Evolutionary conservation across 192 early-diverging fungal species (phyloP).

Genomic region (Glomus cerebriforme): DNA sequence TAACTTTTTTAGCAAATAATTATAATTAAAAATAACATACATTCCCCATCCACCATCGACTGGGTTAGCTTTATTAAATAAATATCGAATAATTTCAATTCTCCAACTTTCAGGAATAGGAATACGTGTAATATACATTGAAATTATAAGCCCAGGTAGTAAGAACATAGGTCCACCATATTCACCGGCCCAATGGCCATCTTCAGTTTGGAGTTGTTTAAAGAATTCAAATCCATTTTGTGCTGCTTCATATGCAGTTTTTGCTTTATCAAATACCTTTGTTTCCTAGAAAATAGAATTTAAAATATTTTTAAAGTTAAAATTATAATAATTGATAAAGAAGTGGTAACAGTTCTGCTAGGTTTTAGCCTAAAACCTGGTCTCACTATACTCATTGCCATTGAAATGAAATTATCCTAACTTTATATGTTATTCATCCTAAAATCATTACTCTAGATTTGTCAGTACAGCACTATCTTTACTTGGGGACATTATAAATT

Average conservation of each 20-base stretch:
- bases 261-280: slow-evolving; percentile 52
- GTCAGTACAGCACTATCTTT: no score
- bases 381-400: no score
- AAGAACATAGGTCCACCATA: slow-evolving; percentile 99
- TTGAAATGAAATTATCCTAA: no score
- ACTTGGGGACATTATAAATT: no score
- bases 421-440: no score
- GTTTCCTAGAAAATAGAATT: slow-evolving; percentile 47
- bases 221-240: slow-evolving; percentile 92
- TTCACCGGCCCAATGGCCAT: slow-evolving; percentile 95
- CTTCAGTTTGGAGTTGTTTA: slow-evolving; percentile 80
- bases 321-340: background rate
- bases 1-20: no score
- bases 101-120: slow-evolving; percentile 62
- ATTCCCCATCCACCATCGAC: slow-evolving; percentile 98
- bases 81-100: slow-evolving; percentile 85
- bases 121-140: slow-evolving; percentile 82
- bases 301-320: background rate
- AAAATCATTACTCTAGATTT: no score
- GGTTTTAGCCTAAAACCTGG: no score
- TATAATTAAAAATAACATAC: slow-evolving; percentile 47
- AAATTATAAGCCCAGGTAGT: slow-evolving; percentile 86
- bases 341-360: no score
- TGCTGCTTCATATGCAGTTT: slow-evolving; percentile 78
- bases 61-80: slow-evolving; percentile 77